phyloP scores from a whole-genome alignment of 108 stramenopile genomes.

The Discostella pseudostelligera region DNA sequence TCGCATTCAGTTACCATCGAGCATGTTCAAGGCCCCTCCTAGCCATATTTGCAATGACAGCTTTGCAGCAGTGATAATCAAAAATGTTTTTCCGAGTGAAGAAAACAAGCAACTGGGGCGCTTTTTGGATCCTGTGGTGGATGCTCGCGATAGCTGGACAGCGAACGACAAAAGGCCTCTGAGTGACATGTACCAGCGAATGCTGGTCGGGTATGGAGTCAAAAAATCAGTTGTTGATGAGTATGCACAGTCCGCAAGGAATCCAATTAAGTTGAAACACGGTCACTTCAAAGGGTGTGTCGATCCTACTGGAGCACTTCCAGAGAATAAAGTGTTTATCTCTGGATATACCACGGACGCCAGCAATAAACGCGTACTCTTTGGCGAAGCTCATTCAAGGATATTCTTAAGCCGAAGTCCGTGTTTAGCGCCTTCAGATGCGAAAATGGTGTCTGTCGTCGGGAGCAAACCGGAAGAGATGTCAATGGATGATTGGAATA shows the following conservation, averaged over 20 bases:
- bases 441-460: slow-evolving; percentile 31
- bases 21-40: slow-evolving; percentile 41
- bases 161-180: slow-evolving; percentile 10
- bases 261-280: slow-evolving; percentile 1
- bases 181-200: slow-evolving; percentile 27
- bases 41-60: background rate
- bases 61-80: slow-evolving; percentile 6
- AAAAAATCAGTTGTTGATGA: background rate
- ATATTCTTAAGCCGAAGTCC: slow-evolving; percentile 26
- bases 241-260: slow-evolving; percentile 1
- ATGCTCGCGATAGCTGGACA: slow-evolving; percentile 10
- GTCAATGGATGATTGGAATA: slow-evolving; percentile 25
- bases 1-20: slow-evolving; percentile 31
- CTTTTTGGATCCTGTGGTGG: slow-evolving; percentile 26
- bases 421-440: slow-evolving; percentile 29
- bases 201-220: slow-evolving; percentile 22
- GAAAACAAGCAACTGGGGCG: slow-evolving; percentile 5
- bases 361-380: slow-evolving; percentile 6
- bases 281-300: slow-evolving; percentile 12
- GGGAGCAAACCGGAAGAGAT: slow-evolving; percentile 29
- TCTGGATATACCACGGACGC: slow-evolving; percentile 8
- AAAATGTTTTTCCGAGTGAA: slow-evolving; percentile 15
- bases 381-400: slow-evolving; percentile 9
- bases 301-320: slow-evolving; percentile 17
- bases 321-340: slow-evolving; percentile 14